These are phyloP conservation scores for Hermanozyma aechmeae DNA, from an alignment of 805 yeast species.

Conservation along the genomic window DNA sequence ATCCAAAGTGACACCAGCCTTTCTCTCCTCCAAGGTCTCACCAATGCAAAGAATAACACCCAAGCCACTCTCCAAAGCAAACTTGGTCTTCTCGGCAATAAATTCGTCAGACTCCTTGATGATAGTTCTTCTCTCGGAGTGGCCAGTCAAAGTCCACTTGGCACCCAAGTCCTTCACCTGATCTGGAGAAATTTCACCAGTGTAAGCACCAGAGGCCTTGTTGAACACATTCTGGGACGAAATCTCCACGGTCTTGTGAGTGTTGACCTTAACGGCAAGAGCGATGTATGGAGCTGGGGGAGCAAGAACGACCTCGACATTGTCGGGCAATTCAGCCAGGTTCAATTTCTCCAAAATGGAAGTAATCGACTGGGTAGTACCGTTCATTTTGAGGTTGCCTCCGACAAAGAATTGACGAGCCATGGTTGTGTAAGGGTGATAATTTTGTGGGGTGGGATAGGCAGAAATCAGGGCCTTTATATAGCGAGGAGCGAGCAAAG, in stretches of 20 bases:
- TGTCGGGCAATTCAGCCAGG: slow-evolving; percentile 60
- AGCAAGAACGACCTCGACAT: slow-evolving; percentile 88
- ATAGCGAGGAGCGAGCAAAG: too few relatives aligned
- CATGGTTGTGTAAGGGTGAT: slow-evolving; percentile 27
- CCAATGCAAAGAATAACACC: slow-evolving; percentile 95
- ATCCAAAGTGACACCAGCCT: slow-evolving; percentile 75
- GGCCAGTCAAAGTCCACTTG: slow-evolving; percentile 93
- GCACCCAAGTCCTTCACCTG: slow-evolving; percentile 88
- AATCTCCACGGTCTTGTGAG: slow-evolving; percentile 63
- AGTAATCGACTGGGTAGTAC: slow-evolving; percentile 77
- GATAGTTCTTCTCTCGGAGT: slow-evolving; percentile 96
- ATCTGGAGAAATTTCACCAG: slow-evolving; percentile 91
- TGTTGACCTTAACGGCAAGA: slow-evolving; percentile 60
- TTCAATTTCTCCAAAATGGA: slow-evolving; percentile 79
- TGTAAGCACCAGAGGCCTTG: slow-evolving; percentile 92
- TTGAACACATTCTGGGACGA: slow-evolving; percentile 88
- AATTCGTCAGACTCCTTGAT: slow-evolving; percentile 85
- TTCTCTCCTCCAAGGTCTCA: slow-evolving; percentile 93
- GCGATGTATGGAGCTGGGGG: slow-evolving; percentile 93
- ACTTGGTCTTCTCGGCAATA: slow-evolving; percentile 89
- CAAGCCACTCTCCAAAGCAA: slow-evolving; percentile 83
- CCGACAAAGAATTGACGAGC: slow-evolving; percentile 95
- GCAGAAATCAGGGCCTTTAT: too few relatives aligned
- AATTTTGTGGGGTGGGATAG: too few relatives aligned
- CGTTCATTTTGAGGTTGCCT: slow-evolving; percentile 99